Evolutionary conservation across 441 rosid species (phyloP), one percentile per base, ranked within the genome.

Genomic region (Pelargonium australe): DNA sequence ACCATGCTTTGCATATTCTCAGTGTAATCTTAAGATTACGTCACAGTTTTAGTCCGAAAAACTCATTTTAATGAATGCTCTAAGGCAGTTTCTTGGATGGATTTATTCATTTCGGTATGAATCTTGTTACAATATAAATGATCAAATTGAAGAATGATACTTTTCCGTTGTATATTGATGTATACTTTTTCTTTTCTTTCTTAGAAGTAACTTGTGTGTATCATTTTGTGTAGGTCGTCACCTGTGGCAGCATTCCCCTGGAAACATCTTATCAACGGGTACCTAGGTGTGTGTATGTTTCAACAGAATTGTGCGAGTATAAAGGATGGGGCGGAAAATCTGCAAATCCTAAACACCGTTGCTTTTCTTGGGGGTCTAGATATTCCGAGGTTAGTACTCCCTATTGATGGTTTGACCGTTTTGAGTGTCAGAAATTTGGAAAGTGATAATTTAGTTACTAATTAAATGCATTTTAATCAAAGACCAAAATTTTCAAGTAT

Each of bases 321-420:
- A 87, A 81, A 81, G 92, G 96, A 63, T 82, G 84, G 57, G 76
- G 96, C 68, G 92, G 94, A 55, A 86, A 85, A 76, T 78, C 97
- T 49, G 89, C 94, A 28, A 82, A 87, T 70, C 74, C 96, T 4
- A 87, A 82, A 74, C 95, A 89, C 45, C 79, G 82, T 20, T 91
- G 85, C 81, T 87, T 88, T 76, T 87, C 97, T 3, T 94, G 99
- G 99, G 97, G 94, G 51, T 80, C 78, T 71, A 81, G 92, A 79
- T 82, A 89, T 80, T 85, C 88, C 1, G 98, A 93, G 97, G 97
- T 89, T 57, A 62, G 82, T 74, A 65, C 8, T 44, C 25, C 51
- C 41, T 34, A 5, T 51, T 37, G 6, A 57, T 37, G 7, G 45
- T 23, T 66, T 20, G 23, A 34, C 53, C 10, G 55, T 49, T 37